Base-by-base conservation (phyloP, 2,329 filamentous ascomycete species). In the Aspergillus novofumigatus region DNA sequence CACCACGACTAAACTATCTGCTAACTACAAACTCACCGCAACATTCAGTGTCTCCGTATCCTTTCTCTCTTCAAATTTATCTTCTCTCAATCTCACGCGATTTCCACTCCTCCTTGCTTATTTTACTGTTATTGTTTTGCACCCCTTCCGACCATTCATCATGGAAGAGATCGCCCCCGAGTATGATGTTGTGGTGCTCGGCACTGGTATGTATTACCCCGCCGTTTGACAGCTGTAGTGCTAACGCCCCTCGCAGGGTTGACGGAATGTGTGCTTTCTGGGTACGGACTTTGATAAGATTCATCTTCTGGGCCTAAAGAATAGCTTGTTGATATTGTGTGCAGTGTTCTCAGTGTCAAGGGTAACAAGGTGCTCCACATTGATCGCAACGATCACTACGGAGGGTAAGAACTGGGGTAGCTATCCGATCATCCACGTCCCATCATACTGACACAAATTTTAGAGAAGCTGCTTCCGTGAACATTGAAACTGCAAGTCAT, bases 361-460 rank as follows among this genome's bases (percentile, higher is more conserved):
- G 93, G 93, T 77, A 93, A 96, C 84, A 97, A 97, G 83, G 94
- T 99, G 72, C 85, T 99, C 65, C 94, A 99, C 81, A 96, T 99
- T 76, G 94, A 97, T 80, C 89, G 92, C 74, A 97, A 97, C 76
- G 91, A 96, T 76, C 92, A 97, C 82, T 97, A 97, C 73, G 94
- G 94, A 84, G 94, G 91, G 92, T 96, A 81, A 71, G 89, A 83
- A 45, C 45, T 58, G 51, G 45, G 47, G 54, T 35, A 65, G 56
- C 62, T 67, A 52, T 56, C 55, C 53, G 41, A 28, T 51, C 49
- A 7, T 60, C 58, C 58, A 58, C 57, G 44, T 57, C 59, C 58
- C 56, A 53, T 44, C 35, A 23, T 65, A 75, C 72, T 70, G 50
- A 68, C 62, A 57, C 59, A 56, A 49, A 56, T 55, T 59, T 67